A percentile compares a stretch with the other conserved stretches of the same genome.
These are phyloP conservation scores for Fusarium equiseti DNA, from an alignment of 2,329 filamentous ascomycete species.

Conservation along the genomic window DNA sequence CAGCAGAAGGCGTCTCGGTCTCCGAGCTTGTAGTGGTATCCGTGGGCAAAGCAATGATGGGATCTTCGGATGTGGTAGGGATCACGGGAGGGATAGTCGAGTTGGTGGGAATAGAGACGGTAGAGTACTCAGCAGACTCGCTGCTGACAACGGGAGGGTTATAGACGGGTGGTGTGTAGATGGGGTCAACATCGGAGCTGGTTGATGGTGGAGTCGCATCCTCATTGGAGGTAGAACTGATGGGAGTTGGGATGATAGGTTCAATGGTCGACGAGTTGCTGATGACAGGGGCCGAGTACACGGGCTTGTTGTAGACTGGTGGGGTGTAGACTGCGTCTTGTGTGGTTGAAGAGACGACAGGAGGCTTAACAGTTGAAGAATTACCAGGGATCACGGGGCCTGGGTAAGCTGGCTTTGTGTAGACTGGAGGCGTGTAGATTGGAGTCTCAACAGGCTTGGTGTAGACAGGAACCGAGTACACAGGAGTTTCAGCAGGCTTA, in stretches of 20 bases:
- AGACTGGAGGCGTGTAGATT: constrained; percentile 28
- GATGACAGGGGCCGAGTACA: constrained; percentile 9
- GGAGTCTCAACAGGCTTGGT: constrained; percentile 28
- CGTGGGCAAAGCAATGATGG: not conserved
- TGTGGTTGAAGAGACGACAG: constrained; percentile 3
- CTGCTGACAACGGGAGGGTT: constrained; percentile 8
- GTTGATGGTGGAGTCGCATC: not conserved
- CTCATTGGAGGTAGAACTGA: not conserved
- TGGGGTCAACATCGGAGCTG: constrained; percentile 6
- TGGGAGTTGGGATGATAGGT: constrained; percentile 19
- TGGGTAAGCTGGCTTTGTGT: constrained; percentile 14
- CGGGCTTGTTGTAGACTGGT: constrained; percentile 28
- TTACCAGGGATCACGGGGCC: not conserved
- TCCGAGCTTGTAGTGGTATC: constrained; percentile 15
- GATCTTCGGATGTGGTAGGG: constrained; percentile 1
- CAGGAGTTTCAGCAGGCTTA: not conserved
- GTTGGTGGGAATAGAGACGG: constrained; percentile 10
- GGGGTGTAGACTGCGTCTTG: constrained; percentile 13
- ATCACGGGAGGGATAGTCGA: constrained; percentile 19
- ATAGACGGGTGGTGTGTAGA: constrained; percentile 30
- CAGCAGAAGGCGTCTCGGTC: constrained; percentile 11
- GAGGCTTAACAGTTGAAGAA: constrained; percentile 7
- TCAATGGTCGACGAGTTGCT: constrained; percentile 21
- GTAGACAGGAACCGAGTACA: constrained; percentile 24
- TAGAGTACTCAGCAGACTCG: constrained; percentile 15